Base-by-base conservation (phyloP, 805 yeast species). In the Jamesozyma lodderae region DNA sequence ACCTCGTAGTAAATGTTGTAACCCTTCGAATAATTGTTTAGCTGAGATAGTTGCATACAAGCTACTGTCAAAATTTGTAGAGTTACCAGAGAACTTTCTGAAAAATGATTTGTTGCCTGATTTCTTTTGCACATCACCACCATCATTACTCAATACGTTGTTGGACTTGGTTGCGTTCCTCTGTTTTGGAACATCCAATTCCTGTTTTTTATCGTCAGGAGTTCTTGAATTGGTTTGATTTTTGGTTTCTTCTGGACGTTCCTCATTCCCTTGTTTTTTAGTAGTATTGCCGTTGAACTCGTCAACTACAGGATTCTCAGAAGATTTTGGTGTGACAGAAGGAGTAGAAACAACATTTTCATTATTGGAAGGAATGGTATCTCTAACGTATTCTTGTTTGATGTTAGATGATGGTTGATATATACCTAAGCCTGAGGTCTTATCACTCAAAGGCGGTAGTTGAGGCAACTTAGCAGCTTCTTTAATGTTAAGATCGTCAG, bases 1-100 rank as follows among this genome's bases (percentile, higher is more conserved):
- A 14, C 80, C 75, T 32, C 59, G 65, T 46, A 81, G 62, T 39
- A 81, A 67, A 31, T 81, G 74, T 53, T 65, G 70, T 48, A 81
- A 61, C 3, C 86, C 85, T 31, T 75, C 73, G 43, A 73, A 70
- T 69, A 81, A 69, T 53, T 81, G 85, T 20, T 64, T 70, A 41
- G 63, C 57, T 32, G 58, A 49, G 7, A 64, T 60, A 6, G 54
- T 55, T 14, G 64, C 56, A 28, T 57, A 42, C 4, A 64, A 42
- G 28, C 35, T 40, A 11, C 26, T 27, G 11, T 36, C 21, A 19
- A 8, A 35, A 6, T 24, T 23, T 6, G 41, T 26, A 1, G 43
- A 41, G 14, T 44, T 36, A 28, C 53, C 54, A 13, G 62, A 56
- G 33, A 66, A 57, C 37, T 63, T 57, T 32, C 64, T 53, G 46